phyloP scores from a whole-genome alignment of 2,329 filamentous ascomycete species.

The Exophiala alcalophila region DNA sequence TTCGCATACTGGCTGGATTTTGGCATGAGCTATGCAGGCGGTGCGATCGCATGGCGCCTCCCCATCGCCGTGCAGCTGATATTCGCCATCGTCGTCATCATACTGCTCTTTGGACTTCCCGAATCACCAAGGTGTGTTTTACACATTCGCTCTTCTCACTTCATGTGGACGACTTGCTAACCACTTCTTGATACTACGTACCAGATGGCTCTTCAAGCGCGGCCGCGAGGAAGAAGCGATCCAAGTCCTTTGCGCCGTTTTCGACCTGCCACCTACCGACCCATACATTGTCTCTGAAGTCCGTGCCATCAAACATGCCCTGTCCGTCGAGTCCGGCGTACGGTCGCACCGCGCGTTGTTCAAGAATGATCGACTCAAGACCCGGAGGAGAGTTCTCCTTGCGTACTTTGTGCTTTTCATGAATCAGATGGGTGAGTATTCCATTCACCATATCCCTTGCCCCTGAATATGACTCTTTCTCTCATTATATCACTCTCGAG shows the following conservation, averaged over 20 bases:
- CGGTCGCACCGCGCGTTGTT: slow-evolving; percentile 34
- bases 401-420: slow-evolving; percentile 45
- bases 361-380: slow-evolving; percentile 44
- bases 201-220: slow-evolving; percentile 32
- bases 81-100: slow-evolving; percentile 34
- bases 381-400: slow-evolving; percentile 45
- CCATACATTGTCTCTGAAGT: slow-evolving; percentile 33
- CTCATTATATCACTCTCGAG: too few species aligned
- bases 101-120: slow-evolving; percentile 40
- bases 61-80: slow-evolving; percentile 35
- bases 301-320: slow-evolving; percentile 5
- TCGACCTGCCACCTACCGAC: slow-evolving; percentile 37
- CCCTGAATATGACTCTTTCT: too few species aligned
- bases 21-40: slow-evolving; percentile 41
- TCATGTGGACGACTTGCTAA: too few species aligned
- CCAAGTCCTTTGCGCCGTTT: slow-evolving; percentile 34
- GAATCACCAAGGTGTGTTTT: slow-evolving; percentile 42
- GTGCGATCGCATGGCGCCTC: slow-evolving; percentile 34
- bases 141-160: slow-evolving; percentile 31
- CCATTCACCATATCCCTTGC: too few species aligned
- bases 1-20: slow-evolving; percentile 43
- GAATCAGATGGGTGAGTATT: slow-evolving; percentile 53
- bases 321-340: slow-evolving; percentile 37
- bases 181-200: too few species aligned
- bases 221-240: slow-evolving; percentile 29